Percentiles rank a stretch among this genome's conserved stretches.
phyloP scores from a whole-genome alignment of 2,329 filamentous ascomycete genomes.

The Sclerotinia spermophila region DNA sequence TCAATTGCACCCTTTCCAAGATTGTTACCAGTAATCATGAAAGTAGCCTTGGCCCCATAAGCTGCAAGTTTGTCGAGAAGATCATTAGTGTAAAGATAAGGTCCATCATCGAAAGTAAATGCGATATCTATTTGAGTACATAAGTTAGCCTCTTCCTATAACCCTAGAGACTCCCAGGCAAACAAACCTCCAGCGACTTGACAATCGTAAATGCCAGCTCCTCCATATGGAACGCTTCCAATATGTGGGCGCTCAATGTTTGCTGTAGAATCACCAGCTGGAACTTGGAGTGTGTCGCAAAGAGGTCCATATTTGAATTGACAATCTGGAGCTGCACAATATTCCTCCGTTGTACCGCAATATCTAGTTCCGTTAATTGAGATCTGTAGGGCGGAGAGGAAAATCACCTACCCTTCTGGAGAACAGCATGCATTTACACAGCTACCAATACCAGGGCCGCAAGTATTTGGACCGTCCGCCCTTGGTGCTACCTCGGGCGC shows the following conservation, averaged over 20 bases:
- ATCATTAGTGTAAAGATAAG: slow-evolving; percentile 54
- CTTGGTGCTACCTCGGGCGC: slow-evolving; percentile 17
- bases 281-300: slow-evolving; percentile 51
- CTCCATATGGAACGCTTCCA: slow-evolving; percentile 54
- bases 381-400: background rate
- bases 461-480: slow-evolving; percentile 26
- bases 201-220: slow-evolving; percentile 54
- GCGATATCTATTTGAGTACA: slow-evolving; percentile 47
- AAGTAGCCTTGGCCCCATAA: slow-evolving; percentile 62
- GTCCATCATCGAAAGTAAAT: slow-evolving; percentile 65
- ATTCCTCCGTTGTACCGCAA: slow-evolving; percentile 39
- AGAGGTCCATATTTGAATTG: slow-evolving; percentile 57
- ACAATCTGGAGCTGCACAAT: slow-evolving; percentile 60
- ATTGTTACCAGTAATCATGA: slow-evolving; percentile 56
- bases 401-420: slow-evolving; percentile 28
- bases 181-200: slow-evolving; percentile 45
- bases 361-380: slow-evolving; percentile 23
- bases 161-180: background rate
- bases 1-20: slow-evolving; percentile 40
- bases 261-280: slow-evolving; percentile 53
- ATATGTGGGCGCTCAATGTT: slow-evolving; percentile 47
- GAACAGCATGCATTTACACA: slow-evolving; percentile 34
- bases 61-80: slow-evolving; percentile 53
- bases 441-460: slow-evolving; percentile 30
- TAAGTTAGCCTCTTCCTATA: background rate